Base-by-base conservation (phyloP, 805 yeast genomes). In the Yarrowia osloensis region DNA sequence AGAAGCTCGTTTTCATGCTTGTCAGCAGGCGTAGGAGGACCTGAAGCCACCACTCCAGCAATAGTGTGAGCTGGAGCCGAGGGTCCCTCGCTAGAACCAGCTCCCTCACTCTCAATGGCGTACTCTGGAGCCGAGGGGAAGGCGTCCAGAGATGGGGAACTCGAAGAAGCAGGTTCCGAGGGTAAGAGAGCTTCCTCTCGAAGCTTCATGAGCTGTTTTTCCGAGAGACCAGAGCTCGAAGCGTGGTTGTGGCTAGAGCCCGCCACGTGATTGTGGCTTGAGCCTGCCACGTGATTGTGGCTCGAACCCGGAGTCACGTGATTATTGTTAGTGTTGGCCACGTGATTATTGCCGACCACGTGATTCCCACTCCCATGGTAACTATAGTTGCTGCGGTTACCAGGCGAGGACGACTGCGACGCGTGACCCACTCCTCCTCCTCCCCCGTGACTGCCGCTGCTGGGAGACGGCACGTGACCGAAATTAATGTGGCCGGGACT, bases 171-270 rank as follows among this genome's bases (percentile, higher is more conserved):
- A 0, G 86, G 86, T 44, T 79, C 88, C 1, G 91, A 86, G 0
- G 94, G 93, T 24, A 88, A 72, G 47, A 88, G 77, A 5, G 88
- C 82, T 54, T 82, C 81, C 73, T 88, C 93, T 57, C 81, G 81
- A 4, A 80, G 75, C 67, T 81, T 77, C 71, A 87, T 74, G 17
- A 81, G 72, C 69, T 87, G 88, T 73, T 89, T 88, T 68, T 88
- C 94, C 0, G 57, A 50, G 9, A 46, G 50, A 17, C 50, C 49
- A 4, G 46, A 19, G 12, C 17, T 11, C 4, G n/a, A 44, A 22
- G n/a, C 31, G 15, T 8, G 13, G 3, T 9, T 17, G 52, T 49
- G 55, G 8, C 26, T 29, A 15, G 35, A n/a, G 15, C 31, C 33
- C 2, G 28, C 15, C 50, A 44, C 50, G 50, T 44, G 50, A 19